Conservation (phyloP, 2,329 filamentous ascomycete genomes). For the Tricladium varicosporioides region DNA sequence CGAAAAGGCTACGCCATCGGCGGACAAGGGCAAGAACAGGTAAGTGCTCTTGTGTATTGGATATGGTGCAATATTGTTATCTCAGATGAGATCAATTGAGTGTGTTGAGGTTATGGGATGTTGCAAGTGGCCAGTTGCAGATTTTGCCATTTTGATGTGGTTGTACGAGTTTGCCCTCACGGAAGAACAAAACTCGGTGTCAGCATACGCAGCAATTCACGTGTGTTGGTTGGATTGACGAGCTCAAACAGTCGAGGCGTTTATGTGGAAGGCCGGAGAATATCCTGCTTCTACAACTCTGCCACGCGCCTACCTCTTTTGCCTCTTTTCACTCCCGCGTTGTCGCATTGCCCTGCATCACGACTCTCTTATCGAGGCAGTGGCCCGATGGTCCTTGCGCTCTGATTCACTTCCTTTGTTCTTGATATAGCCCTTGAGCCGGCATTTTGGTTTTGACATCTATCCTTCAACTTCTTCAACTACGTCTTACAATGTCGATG, state of each 20-base stretch:
- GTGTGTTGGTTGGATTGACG: slow-evolving; percentile 10
- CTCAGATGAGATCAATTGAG: too few relatives aligned
- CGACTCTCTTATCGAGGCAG: slow-evolving; percentile 24
- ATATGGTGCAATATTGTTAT: background rate
- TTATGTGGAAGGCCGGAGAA: slow-evolving; percentile 1
- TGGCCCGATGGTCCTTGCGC: slow-evolving; percentile 21
- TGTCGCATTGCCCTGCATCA: background rate
- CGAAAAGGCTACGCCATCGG: slow-evolving; percentile 15
- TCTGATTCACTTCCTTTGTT: slow-evolving; percentile 6
- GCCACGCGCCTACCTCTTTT: background rate
- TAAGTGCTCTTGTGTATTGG: slow-evolving; percentile 2
- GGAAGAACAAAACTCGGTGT: background rate
- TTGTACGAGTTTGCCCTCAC: background rate
- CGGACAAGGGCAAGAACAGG: slow-evolving; percentile 1
- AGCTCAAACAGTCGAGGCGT: background rate
- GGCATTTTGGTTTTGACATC: slow-evolving; percentile 2
- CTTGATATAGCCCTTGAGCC: background rate
- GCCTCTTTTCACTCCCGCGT: background rate
- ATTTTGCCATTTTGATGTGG: background rate
- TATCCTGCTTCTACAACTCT: slow-evolving; percentile 3
- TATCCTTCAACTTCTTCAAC: background rate
- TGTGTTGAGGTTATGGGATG: too few relatives aligned
- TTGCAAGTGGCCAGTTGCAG: background rate
- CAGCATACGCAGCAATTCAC: background rate
- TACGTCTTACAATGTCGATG: slow-evolving; percentile 24